Evolutionary conservation across 371 early-diverging fungal genomes (phyloP), one percentile per base, ranked within the genome.

Genomic region (Blastocladiella emersonii): DNA sequence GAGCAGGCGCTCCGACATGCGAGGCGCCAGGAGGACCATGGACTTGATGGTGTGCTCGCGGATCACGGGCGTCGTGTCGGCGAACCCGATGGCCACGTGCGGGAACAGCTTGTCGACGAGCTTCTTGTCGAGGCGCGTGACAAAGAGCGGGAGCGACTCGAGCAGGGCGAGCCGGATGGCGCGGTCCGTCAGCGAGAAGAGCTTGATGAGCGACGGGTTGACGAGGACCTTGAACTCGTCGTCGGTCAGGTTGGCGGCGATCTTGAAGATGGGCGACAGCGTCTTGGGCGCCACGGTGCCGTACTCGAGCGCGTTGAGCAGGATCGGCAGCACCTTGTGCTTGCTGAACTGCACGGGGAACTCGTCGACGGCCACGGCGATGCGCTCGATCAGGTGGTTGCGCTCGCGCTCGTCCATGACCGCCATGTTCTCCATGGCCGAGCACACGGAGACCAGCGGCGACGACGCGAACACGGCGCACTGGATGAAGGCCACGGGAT

Each of bases 201-300:
- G 79, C 62, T 87, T 83, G 15, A 92, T 76, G 25, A 95, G 78
- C 19, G 86, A 79, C 4, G 86, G 85, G 7, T 86, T 74, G 35
- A 97, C 72, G 21, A 85, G 63, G 2, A 69, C 51, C 6, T 84
- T 82, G 66, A 85, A 93, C 61, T 93, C 92, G 21, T 83, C 78
- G 36, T 78, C 79, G 41, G 77, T 73, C 39, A 97, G 72, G 21
- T 74, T 75, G 0, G 81, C 74, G 5, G 92, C 92, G 55, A 97
- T 88, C 65, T 89, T 89, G 10, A 93, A 72, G 49, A 96, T 89
- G 0, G 89, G 86, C 56, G 75, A 71, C 25, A 96, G 74, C 1
- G 89, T 92, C 63, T 87, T 90, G 30, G 91, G 84, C 12, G 90
- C 93, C 7, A 86, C 88, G 13, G 89, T 87, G n/a, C 94, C 97